phyloP scores from a whole-genome alignment of 306 rosid species.

The Astragalus membranaceus region DNA sequence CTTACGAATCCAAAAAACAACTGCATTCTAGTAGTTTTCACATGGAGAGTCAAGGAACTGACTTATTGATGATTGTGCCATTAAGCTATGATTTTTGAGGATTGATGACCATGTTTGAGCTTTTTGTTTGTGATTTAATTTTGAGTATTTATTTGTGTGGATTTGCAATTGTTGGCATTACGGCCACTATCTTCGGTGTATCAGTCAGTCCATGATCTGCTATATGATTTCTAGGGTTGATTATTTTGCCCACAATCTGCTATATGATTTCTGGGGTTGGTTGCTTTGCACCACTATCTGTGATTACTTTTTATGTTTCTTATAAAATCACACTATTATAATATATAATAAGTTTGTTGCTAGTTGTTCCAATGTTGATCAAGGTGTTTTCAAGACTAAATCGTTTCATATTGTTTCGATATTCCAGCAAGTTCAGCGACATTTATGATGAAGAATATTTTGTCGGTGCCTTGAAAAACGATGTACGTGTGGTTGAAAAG shows the following conservation, averaged over 20 bases:
- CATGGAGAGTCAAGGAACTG: too few relatives aligned
- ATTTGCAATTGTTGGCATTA: not conserved
- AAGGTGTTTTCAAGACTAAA: conserved; percentile 4
- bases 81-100: too few relatives aligned
- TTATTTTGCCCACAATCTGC: not conserved
- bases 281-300: not conserved
- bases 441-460: conserved; percentile 88
- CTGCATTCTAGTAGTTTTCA: too few relatives aligned
- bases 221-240: not conserved
- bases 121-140: not conserved
- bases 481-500: conserved; percentile 72
- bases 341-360: not conserved
- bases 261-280: not conserved
- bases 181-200: not conserved
- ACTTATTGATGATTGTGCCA: too few relatives aligned
- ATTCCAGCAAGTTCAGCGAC: conserved; percentile 81
- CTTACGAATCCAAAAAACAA: too few relatives aligned
- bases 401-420: conserved; percentile 12
- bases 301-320: not conserved
- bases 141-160: not conserved
- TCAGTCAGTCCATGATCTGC: not conserved
- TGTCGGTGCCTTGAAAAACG: conserved; percentile 56
- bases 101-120: not conserved
- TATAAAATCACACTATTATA: not conserved
- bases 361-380: not conserved